Base-by-base conservation (phyloP, 1,284 basidiomycete species). In the Tilletia horrida region DNA sequence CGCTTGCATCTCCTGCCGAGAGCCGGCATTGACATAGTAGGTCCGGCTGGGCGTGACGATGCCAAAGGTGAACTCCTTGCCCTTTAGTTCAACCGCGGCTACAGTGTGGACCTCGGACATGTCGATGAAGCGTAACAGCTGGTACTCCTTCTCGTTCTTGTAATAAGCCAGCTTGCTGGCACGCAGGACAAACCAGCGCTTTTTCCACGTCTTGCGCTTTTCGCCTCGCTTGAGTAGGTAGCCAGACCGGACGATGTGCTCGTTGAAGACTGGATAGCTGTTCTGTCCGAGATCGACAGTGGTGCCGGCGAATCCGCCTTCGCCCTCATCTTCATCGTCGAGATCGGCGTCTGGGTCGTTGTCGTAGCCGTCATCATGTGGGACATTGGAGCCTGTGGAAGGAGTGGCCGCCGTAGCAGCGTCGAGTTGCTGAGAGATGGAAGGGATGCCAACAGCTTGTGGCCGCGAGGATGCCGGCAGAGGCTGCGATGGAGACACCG, bases 201-300 rank as follows among this genome's bases (percentile, higher is more conserved):
- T 93, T 81, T 76, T 80, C 77, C 76, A 84, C 67, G 85, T 91
- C 65, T 93, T 93, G 83, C 97, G 94, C 79, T 93, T 96, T 84
- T 97, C 93, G 23, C 94, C 94, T 72, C 93, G 88, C 83, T 97
- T 97, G 31, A 94, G 96, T 59, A 97, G 85, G 83, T 95, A 97
- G n/a, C 95, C 95, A 83, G 93, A 93, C 92, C 18, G 90, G 81
- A 96, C 86, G 45, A 91, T 88, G 63, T 86, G 87, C 80, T 93
- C 92, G 67, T 76, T 79, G 67, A 82, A 88, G 65, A 81, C 69
- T 66, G 77, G 74, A 52, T 72, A 67, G 8, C 73, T 74, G 31
- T 72, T 73, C 18, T 76, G 76, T 78, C 82, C 71, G 4, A 40
- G 35, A 6, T 40, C 35, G 4, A n/a, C 85, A 87, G 71, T 67